Evolutionary conservation across 495 filamentous ascomycete species (phyloP).

Genomic region (Pseudomonodictys pantanalensis): DNA sequence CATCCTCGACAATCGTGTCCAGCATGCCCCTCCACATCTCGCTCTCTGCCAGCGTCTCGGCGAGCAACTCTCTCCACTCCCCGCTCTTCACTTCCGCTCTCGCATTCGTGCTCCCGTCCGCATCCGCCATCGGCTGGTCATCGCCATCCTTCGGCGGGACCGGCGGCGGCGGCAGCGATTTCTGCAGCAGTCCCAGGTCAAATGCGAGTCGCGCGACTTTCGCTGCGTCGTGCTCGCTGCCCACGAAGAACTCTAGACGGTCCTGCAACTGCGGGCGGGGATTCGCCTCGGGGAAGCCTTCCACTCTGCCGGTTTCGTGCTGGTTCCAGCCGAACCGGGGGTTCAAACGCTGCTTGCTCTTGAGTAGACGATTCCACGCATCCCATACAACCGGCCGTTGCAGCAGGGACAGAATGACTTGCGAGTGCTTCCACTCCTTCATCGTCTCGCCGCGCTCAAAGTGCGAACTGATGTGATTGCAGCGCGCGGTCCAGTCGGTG

Average conservation of each 20-base stretch:
- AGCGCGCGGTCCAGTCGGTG: conserved; percentile 16
- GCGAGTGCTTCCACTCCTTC: conserved; percentile 14
- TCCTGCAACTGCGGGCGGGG: conserved; percentile 18
- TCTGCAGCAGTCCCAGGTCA: not conserved
- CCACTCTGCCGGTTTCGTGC: conserved; percentile 11
- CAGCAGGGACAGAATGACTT: conserved; percentile 21
- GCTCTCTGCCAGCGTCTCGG: too few species aligned
- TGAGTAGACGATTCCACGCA: not conserved
- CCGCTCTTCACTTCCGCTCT: too few species aligned
- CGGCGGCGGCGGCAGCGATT: not conserved
- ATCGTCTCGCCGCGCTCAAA: conserved; percentile 16
- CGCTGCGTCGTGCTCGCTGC: not conserved
- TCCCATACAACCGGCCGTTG: not conserved
- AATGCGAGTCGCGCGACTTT: conserved; percentile 6
- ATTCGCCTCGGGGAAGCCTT: conserved; percentile 18
- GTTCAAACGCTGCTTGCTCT: not conserved
- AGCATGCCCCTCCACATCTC: too few species aligned
- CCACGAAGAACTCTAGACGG: conserved; percentile 17
- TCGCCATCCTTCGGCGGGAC: not conserved
- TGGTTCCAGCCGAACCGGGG: conserved; percentile 8
- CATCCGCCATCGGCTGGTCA: too few species aligned
- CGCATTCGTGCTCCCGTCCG: not conserved
- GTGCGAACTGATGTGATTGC: conserved; percentile 16
- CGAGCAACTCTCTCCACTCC: too few species aligned
- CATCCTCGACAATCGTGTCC: too few species aligned